A percentile compares a stretch with the other conserved stretches of the same genome.
phyloP scores from a whole-genome alignment of 345 rosid genomes.

The Syzygium aromaticum region DNA sequence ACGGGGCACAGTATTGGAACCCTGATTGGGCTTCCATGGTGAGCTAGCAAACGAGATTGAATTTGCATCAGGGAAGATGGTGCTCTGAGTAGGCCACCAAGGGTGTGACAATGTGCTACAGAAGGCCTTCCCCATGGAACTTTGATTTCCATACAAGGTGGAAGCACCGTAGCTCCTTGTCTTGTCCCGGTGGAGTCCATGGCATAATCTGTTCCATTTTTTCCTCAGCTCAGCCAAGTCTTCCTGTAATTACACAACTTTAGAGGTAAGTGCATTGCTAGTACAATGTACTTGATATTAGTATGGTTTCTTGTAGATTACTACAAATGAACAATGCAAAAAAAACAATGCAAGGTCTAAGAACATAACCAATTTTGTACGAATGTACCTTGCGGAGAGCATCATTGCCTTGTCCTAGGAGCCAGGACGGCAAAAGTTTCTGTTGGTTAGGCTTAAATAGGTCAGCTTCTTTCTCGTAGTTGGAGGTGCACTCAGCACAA shows the following conservation, averaged over 20 bases:
- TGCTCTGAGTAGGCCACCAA: constrained; percentile 39
- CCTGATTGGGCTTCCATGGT: constrained; percentile 16
- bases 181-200: constrained; percentile 38
- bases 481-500: constrained; percentile 67
- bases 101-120: constrained; percentile 32
- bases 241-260: constrained; percentile 25
- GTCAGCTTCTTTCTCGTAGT: constrained; percentile 66
- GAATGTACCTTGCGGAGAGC: constrained; percentile 42
- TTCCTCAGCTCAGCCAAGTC: constrained; percentile 44
- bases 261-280: not conserved
- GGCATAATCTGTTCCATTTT: constrained; percentile 75
- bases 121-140: constrained; percentile 14
- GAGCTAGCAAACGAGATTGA: constrained; percentile 38
- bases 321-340: not conserved
- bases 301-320: not conserved
- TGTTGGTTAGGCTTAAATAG: constrained; percentile 37
- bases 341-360: not conserved
- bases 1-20: constrained; percentile 39
- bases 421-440: constrained; percentile 62
- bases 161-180: not conserved
- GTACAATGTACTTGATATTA: not conserved
- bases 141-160: constrained; percentile 7
- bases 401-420: constrained; percentile 34
- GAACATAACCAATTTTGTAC: not conserved
- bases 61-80: constrained; percentile 33